Base-by-base conservation (phyloP, 1,284 basidiomycete species). In the Exobasidium rhododendri region DNA sequence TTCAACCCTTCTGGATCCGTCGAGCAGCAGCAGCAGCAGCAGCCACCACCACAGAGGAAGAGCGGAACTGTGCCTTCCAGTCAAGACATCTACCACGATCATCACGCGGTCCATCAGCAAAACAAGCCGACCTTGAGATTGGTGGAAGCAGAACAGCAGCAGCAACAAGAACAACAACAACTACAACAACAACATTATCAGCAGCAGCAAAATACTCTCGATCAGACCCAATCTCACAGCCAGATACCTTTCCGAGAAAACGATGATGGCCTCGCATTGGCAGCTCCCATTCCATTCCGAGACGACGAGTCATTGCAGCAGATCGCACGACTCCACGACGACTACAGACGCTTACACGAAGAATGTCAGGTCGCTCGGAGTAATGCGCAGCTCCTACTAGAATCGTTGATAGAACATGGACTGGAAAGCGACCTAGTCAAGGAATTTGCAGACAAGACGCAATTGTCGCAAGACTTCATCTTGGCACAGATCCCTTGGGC, bases 401-500 rank as follows among this genome's bases (percentile, higher is more conserved):
- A 75, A 6, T 64, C 65, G 17, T 22, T 75, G 1, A 30, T 70
- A 1, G 46, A 51, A 17, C 24, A 22, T 58, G 63, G 63, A 11
- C 55, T 64, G 24, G 13, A 54, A 35, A 52, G 30, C 7, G 11
- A 58, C 10, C 26, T 60, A 35, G 17, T 64, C 20, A 43, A 49
- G 7, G 64, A 59, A 51, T 72, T 75, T 46, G 61, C 65, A 26
- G 28, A 20, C n/a, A 70, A 72, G 47, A 64, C 69, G 5, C 28
- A 58, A 10, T 22, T 56, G 4, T 67, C 68, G 22, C 65, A 66
- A n/a, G 66, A 70, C 26, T 51, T 72, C 47, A 62, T 75, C 4
- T 56, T 56, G 11, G 62, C 60, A 2, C 73, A 72, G 56, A 69
- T 75, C 11, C 61, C 62, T 1, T 75, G 73, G 73, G 70, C 71